Percentiles rank a stretch among this genome's conserved stretches.
Conservation (phyloP, 2,329 filamentous ascomycete genomes). For the Cytospora piceicola region DNA sequence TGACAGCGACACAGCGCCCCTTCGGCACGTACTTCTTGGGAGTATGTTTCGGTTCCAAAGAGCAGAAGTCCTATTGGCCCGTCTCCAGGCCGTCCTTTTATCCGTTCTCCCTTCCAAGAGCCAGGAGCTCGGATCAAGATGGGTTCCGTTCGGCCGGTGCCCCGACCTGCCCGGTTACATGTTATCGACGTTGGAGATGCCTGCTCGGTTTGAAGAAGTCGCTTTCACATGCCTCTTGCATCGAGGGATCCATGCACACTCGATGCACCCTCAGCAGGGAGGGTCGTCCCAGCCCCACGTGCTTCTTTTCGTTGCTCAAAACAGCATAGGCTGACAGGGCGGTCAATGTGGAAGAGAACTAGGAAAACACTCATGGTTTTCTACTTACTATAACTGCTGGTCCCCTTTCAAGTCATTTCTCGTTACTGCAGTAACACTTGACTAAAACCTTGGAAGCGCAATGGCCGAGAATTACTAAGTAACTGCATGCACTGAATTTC, state of each 20-base stretch:
- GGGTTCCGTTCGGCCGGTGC: slow-evolving; percentile 1
- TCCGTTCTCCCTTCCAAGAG: neutral
- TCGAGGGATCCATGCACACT: neutral
- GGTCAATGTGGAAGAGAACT: neutral
- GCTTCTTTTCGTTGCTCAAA: neutral
- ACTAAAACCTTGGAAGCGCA: neutral
- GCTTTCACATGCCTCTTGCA: neutral
- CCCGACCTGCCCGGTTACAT: neutral
- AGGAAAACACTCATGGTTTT: neutral
- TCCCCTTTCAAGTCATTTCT: too few species aligned
- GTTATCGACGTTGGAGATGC: neutral
- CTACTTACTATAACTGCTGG: too few species aligned
- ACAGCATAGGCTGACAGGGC: too few species aligned
- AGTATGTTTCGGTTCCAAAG: neutral
- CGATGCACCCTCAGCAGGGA: neutral
- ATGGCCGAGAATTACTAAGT: too few species aligned
- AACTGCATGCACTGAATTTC: too few species aligned
- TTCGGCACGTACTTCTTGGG: too few species aligned
- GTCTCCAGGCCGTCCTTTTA: neutral
- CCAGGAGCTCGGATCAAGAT: neutral
- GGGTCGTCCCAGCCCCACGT: neutral
- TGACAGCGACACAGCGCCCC: too few species aligned
- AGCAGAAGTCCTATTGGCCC: neutral
- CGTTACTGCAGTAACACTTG: too few species aligned
- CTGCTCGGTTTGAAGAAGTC: too few species aligned